phyloP scores from a whole-genome alignment of 352 stramenopile genomes.

The Globisporangium parvum region DNA sequence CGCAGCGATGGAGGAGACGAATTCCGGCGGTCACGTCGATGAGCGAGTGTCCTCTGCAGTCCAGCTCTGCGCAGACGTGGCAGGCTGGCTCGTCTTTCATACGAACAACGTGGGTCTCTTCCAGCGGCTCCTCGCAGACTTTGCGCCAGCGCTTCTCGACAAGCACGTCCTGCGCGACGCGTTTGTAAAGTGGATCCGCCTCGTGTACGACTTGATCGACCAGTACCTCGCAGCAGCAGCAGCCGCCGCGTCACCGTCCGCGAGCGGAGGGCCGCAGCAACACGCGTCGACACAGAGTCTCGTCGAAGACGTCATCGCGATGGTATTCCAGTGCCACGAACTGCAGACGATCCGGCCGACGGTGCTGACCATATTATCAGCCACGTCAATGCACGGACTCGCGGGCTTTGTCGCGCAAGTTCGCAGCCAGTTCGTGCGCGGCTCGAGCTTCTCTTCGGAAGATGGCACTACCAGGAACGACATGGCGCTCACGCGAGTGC shows the following conservation, averaged over 20 bases:
- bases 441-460: background rate
- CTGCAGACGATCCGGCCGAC: conserved; percentile 22
- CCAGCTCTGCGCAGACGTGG: conserved; percentile 19
- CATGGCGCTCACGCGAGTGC: conserved; percentile 11
- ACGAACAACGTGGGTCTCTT: conserved; percentile 22
- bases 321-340: conserved; percentile 28
- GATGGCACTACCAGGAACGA: conserved; percentile 1
- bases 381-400: conserved; percentile 30
- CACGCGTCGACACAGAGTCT: conserved; percentile 16
- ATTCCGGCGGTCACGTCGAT: background rate
- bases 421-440: conserved; percentile 20
- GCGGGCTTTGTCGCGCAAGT: conserved; percentile 31
- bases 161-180: conserved; percentile 21
- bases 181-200: conserved; percentile 23
- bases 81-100: conserved; percentile 26
- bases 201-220: conserved; percentile 23
- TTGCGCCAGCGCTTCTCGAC: conserved; percentile 22
- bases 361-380: conserved; percentile 20
- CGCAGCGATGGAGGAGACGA: background rate
- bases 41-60: conserved; percentile 13
- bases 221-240: conserved; percentile 11
- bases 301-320: conserved; percentile 29
- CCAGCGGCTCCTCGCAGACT: conserved; percentile 18
- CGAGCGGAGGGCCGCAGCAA: background rate
- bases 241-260: conserved; percentile 4